Conservation (phyloP, 2,329 filamentous ascomycete species). For the Raffaelea ambrosiae region DNA sequence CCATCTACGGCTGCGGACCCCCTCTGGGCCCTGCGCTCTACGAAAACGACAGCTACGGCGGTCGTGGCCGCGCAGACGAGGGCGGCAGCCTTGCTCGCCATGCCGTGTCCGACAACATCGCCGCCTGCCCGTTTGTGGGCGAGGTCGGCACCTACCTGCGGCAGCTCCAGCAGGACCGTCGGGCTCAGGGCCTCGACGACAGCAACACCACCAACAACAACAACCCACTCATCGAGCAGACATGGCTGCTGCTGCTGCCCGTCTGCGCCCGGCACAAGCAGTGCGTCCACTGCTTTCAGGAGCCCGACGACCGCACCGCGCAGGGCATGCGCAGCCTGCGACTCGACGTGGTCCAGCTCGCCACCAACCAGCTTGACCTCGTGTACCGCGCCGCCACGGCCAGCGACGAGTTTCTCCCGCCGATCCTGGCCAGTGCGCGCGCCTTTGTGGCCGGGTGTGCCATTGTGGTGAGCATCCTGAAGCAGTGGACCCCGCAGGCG, state of each 20-base stretch:
- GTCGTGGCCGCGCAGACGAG: too few species aligned
- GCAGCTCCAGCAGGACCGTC: background rate
- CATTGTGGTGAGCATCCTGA: background rate
- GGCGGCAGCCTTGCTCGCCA: too few species aligned
- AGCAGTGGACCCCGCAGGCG: background rate
- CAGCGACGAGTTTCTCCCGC: constrained; percentile 1
- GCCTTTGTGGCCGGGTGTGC: constrained; percentile 2
- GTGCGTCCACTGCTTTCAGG: constrained; percentile 6
- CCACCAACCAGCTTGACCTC: background rate
- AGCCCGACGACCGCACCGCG: background rate
- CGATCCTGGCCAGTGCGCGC: background rate
- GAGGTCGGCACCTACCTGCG: background rate
- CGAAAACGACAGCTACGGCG: background rate
- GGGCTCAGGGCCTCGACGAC: background rate
- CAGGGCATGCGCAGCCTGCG: constrained; percentile 2
- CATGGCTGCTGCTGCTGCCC: constrained; percentile 2
- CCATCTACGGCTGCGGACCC: background rate
- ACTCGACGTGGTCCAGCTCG: background rate
- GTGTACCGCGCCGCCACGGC: background rate
- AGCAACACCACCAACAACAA: background rate
- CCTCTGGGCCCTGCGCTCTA: background rate
- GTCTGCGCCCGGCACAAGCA: background rate
- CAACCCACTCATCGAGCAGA: background rate
- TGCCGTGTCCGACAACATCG: too few species aligned
- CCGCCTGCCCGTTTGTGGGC: background rate